These are phyloP conservation scores for Erodium moschatum DNA, from an alignment of 441 rosid species.

Conservation along the genomic window DNA sequence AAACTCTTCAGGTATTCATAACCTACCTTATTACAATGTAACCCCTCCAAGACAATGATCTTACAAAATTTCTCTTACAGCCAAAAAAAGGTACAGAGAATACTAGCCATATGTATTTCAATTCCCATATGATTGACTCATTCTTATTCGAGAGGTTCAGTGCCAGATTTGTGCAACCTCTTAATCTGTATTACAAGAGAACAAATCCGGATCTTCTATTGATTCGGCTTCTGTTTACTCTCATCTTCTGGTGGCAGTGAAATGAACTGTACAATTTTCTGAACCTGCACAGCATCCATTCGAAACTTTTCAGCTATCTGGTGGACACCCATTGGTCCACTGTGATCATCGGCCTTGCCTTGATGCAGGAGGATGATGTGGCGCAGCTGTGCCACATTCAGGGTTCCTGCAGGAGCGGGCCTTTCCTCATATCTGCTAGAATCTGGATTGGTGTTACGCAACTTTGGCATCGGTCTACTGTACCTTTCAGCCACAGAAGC, in stretches of 20 bases:
- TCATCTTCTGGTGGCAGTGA: constrained; percentile 58
- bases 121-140: not conserved
- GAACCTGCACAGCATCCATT: constrained; percentile 49
- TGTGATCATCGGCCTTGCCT: constrained; percentile 70
- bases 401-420: constrained; percentile 55
- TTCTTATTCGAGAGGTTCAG: too few relatives aligned
- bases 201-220: not conserved
- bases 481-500: constrained; percentile 55
- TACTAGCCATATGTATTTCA: not conserved
- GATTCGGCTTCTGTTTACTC: constrained; percentile 30
- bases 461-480: constrained; percentile 66
- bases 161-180: too few relatives aligned
- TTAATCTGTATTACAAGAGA: too few relatives aligned
- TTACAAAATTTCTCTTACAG: not conserved
- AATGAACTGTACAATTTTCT: constrained; percentile 43
- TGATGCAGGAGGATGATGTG: constrained; percentile 63
- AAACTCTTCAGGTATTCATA: not conserved
- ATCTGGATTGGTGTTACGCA: constrained; percentile 54
- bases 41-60: not conserved
- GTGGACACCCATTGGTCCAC: constrained; percentile 45
- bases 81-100: not conserved
- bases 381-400: constrained; percentile 70
- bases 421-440: constrained; percentile 60
- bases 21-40: not conserved
- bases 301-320: constrained; percentile 59